phyloP scores from a whole-genome alignment of 2,329 filamentous ascomycete genomes.

The Exophiala lecanii-corni region DNA sequence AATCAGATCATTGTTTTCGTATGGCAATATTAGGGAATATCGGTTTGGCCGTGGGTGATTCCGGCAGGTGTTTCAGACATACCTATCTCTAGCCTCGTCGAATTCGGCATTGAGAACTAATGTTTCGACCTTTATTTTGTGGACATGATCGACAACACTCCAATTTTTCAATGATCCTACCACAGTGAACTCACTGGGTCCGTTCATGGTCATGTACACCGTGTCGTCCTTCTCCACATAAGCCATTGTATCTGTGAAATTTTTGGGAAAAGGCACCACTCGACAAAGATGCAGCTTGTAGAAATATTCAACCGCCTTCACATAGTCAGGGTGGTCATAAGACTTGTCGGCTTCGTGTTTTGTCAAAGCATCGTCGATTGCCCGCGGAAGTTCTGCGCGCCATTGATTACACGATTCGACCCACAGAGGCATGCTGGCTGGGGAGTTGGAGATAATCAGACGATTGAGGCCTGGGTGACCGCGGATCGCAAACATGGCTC shows the following conservation, averaged over 20 bases:
- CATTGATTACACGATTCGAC: slow-evolving; percentile 24
- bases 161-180: slow-evolving; percentile 40
- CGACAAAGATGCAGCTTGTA: slow-evolving; percentile 30
- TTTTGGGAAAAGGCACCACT: slow-evolving; percentile 33
- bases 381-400: slow-evolving; percentile 25
- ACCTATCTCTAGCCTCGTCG: slow-evolving; percentile 29
- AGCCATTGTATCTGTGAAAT: slow-evolving; percentile 21
- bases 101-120: slow-evolving; percentile 42
- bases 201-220: slow-evolving; percentile 31
- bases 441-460: slow-evolving; percentile 34
- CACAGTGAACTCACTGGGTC: slow-evolving; percentile 37
- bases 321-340: slow-evolving; percentile 28
- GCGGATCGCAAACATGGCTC: slow-evolving; percentile 38
- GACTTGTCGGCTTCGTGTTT: slow-evolving; percentile 21
- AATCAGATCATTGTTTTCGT: too few relatives aligned
- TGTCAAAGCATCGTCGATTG: slow-evolving; percentile 18
- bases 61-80: too few relatives aligned
- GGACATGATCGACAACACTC: slow-evolving; percentile 32
- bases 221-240: slow-evolving; percentile 28
- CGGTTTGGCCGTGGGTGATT: too few relatives aligned
- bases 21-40: too few relatives aligned
- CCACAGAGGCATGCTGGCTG: slow-evolving; percentile 28
- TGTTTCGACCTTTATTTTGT: slow-evolving; percentile 36
- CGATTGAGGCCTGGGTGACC: slow-evolving; percentile 34
- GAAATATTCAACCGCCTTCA: slow-evolving; percentile 27